Conservation (phyloP, 2,329 filamentous ascomycete species). For the Aspergillus hiratsukae region DNA sequence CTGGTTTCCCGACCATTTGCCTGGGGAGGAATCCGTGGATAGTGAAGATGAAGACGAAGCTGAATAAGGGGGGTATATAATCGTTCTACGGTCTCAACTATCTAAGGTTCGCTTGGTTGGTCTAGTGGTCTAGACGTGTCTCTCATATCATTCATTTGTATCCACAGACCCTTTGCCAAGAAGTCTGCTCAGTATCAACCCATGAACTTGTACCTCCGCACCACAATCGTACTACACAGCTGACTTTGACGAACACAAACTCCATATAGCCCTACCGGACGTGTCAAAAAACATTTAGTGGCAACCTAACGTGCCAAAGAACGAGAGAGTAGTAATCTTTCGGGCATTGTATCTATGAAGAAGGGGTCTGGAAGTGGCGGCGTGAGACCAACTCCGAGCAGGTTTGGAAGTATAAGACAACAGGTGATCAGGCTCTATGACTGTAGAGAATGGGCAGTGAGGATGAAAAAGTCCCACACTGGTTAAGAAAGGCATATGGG, state of each 20-base stretch:
- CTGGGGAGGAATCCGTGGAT: slow-evolving; percentile 14
- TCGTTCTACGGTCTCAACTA: background rate
- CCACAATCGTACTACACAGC: slow-evolving; percentile 1
- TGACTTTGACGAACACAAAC: slow-evolving; percentile 4
- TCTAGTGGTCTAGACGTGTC: background rate
- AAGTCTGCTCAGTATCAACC: slow-evolving; percentile 5
- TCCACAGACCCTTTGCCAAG: slow-evolving; percentile 6
- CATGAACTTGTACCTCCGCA: slow-evolving; percentile 4
- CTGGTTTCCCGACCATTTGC: slow-evolving; percentile 49
- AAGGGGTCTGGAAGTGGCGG: slow-evolving; percentile 1
- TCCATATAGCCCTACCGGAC: background rate
- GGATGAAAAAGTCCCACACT: slow-evolving; percentile 5
- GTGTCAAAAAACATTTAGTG: background rate
- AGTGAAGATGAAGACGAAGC: slow-evolving; percentile 36
- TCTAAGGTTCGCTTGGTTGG: background rate
- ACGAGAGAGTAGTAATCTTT: background rate
- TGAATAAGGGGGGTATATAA: slow-evolving; percentile 11
- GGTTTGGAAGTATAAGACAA: background rate
- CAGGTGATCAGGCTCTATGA: slow-evolving; percentile 6
- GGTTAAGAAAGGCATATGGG: slow-evolving; percentile 7
- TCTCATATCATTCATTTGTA: slow-evolving; percentile 1
- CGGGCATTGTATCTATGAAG: background rate
- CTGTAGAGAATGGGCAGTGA: background rate
- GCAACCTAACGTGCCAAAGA: background rate
- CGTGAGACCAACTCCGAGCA: background rate